Conservation (phyloP, 2,329 filamentous ascomycete genomes). For the Fusarium marasasianum region DNA sequence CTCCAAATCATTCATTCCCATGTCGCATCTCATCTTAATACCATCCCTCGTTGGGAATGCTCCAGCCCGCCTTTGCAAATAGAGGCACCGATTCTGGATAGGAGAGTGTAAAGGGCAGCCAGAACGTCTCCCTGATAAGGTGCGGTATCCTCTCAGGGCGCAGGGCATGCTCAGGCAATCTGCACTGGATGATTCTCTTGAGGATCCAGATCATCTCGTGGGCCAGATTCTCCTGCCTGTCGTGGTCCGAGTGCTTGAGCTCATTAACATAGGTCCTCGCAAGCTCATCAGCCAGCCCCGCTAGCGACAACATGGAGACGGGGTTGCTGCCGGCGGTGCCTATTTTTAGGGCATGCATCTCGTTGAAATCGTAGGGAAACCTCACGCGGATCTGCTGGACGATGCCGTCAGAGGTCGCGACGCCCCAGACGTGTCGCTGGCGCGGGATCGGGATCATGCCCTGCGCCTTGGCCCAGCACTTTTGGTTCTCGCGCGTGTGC, state of each 20-base stretch:
- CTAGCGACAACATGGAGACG: conserved; percentile 47
- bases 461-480: conserved; percentile 52
- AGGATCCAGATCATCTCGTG: conserved; percentile 50
- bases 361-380: conserved; percentile 48
- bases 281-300: conserved; percentile 47
- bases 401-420: conserved; percentile 46
- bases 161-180: conserved; percentile 31
- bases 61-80: conserved; percentile 46
- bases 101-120: conserved; percentile 45
- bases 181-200: conserved; percentile 40
- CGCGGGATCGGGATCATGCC: conserved; percentile 44
- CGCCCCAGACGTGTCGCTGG: conserved; percentile 45
- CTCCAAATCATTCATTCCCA: conserved; percentile 9
- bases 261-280: conserved; percentile 47
- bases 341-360: conserved; percentile 37
- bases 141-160: conserved; percentile 29
- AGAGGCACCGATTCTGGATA: conserved; percentile 42
- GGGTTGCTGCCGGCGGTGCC: conserved; percentile 12
- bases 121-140: conserved; percentile 42
- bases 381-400: conserved; percentile 50
- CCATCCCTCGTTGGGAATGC: conserved; percentile 20
- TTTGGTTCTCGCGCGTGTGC: conserved; percentile 48
- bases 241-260: conserved; percentile 21
- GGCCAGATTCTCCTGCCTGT: conserved; percentile 37
- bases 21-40: not conserved